phyloP scores from a whole-genome alignment of 1,139 yeast genomes.

The Geotrichum bryndzae region DNA sequence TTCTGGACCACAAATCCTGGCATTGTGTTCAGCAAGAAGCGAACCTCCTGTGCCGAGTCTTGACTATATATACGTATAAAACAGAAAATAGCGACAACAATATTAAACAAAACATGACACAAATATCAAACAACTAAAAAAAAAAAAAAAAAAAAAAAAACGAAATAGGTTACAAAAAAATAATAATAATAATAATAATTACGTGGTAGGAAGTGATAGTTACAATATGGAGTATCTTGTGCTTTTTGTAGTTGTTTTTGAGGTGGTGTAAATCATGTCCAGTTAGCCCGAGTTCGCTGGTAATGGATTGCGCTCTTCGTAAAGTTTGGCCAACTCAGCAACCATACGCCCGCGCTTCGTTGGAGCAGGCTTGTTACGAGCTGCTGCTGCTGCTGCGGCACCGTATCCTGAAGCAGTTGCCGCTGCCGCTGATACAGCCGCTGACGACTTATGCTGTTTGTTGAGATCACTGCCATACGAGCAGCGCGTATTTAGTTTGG shows the following conservation, averaged over 20 bases:
- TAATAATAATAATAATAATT: neutral
- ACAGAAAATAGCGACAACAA: neutral
- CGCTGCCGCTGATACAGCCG: neutral
- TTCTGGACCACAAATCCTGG: neutral
- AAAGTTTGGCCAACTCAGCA: slow-evolving; percentile 32
- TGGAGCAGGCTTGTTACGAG: slow-evolving; percentile 16
- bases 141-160: neutral
- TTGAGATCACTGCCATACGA: slow-evolving; percentile 4
- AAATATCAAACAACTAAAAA: neutral
- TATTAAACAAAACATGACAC: neutral
- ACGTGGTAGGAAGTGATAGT: neutral
- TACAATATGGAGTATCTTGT: neutral
- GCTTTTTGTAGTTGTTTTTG: neutral
- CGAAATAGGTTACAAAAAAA: neutral
- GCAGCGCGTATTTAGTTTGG: slow-evolving; percentile 5
- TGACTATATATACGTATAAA: neutral
- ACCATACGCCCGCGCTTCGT: slow-evolving; percentile 31
- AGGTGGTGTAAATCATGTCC: neutral
- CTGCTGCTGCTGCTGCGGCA: neutral
- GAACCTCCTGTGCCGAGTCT: no score
- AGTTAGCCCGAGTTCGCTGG: neutral
- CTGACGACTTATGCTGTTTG: neutral
- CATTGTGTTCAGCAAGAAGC: neutral
- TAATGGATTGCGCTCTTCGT: slow-evolving; percentile 21
- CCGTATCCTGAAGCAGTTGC: neutral